These are phyloP conservation scores for Linderniella brevidens DNA, from an alignment of 257 asterid genomes.

Conservation along the genomic window DNA sequence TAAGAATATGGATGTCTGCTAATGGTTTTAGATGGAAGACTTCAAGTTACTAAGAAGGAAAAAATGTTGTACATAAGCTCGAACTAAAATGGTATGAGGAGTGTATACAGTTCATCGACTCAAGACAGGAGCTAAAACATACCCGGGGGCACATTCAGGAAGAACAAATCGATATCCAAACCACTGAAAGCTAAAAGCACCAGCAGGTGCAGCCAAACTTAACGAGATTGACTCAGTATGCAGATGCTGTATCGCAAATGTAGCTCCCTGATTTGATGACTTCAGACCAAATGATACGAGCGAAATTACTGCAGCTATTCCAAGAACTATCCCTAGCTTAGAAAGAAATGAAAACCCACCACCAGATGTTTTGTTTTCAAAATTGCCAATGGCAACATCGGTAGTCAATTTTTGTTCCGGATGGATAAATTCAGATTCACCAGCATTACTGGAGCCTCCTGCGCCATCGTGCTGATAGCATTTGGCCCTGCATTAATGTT, in stretches of 20 bases:
- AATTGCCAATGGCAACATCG: slow-evolving; percentile 15
- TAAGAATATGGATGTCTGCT: neutral
- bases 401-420: slow-evolving; percentile 17
- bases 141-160: slow-evolving; percentile 81
- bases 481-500: slow-evolving; percentile 38
- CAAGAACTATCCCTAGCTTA: slow-evolving; percentile 44
- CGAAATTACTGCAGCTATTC: slow-evolving; percentile 52
- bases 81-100: neutral
- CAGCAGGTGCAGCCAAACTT: slow-evolving; percentile 20
- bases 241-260: slow-evolving; percentile 31
- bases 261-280: slow-evolving; percentile 31
- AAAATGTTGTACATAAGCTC: neutral
- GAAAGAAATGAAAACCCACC: slow-evolving; percentile 35
- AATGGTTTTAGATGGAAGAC: neutral
- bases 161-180: slow-evolving; percentile 62
- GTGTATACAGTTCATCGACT: neutral
- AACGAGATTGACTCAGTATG: slow-evolving; percentile 29
- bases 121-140: slow-evolving; percentile 2
- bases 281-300: slow-evolving; percentile 29
- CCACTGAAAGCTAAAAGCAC: slow-evolving; percentile 48
- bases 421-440: slow-evolving; percentile 14
- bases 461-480: slow-evolving; percentile 25
- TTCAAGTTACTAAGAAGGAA: neutral
- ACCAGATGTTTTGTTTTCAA: slow-evolving; percentile 15
- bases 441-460: slow-evolving; percentile 16